Percentiles rank a stretch among this genome's conserved stretches.
Conservation (phyloP, 257 asterid species). For the Mentha longifolia region DNA sequence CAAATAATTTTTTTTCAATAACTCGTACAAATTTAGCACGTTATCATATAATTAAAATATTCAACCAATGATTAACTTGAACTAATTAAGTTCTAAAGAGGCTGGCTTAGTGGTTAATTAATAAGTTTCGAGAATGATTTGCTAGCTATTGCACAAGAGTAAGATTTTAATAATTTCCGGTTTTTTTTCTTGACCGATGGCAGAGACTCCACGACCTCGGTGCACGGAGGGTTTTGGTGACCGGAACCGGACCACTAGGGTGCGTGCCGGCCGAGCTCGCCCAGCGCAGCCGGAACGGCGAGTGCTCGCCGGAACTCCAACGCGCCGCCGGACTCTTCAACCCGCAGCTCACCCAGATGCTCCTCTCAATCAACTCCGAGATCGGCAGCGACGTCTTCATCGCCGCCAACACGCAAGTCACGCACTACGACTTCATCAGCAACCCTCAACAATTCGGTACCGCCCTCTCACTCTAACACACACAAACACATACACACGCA, state of each 20-base stretch:
- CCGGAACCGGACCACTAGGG: conserved; percentile 91
- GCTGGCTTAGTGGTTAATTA: not conserved
- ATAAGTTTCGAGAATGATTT: not conserved
- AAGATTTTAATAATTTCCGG: no score
- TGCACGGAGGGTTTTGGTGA: conserved; percentile 77
- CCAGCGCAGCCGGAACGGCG: conserved; percentile 55
- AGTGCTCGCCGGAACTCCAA: conserved; percentile 72
- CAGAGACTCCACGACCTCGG: conserved; percentile 73
- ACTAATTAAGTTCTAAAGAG: not conserved
- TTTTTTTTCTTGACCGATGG: not conserved
- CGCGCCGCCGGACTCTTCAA: conserved; percentile 62
- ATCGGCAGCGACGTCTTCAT: conserved; percentile 58
- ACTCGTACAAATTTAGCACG: not conserved
- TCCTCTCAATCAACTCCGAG: conserved; percentile 52
- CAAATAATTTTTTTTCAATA: not conserved
- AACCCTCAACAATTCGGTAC: conserved; percentile 70
- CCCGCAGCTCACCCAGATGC: conserved; percentile 67
- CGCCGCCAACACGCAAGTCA: conserved; percentile 64
- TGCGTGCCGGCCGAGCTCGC: conserved; percentile 89
- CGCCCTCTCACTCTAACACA: not conserved
- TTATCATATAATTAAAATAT: not conserved
- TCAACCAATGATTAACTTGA: not conserved
- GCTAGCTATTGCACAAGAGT: no score
- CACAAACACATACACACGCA: no score
- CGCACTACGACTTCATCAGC: conserved; percentile 67